Evolutionary conservation across 192 early-diverging fungal species (phyloP).

Genomic region (Podila epigama): DNA sequence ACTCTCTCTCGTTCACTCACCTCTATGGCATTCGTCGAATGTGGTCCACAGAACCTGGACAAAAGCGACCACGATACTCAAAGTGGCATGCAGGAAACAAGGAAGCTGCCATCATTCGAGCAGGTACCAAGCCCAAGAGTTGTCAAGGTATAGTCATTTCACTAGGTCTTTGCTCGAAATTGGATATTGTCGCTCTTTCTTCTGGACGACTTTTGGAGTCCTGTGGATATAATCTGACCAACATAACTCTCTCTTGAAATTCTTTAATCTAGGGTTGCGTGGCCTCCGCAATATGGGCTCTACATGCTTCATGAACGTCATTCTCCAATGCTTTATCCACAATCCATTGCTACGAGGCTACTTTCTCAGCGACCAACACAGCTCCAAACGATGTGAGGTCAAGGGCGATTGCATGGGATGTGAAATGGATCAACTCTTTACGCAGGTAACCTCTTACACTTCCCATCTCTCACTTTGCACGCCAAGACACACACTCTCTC

Average conservation of each 20-base stretch:
- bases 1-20: too few species aligned
- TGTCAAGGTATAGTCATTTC: conserved; percentile 57
- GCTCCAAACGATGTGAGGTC: conserved; percentile 64
- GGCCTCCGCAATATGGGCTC: conserved; percentile 92
- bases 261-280: conserved; percentile 66
- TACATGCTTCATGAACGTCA: conserved; percentile 96
- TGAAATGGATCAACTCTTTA: conserved; percentile 86
- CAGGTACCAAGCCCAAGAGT: conserved; percentile 45
- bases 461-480: neutral
- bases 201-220: too few species aligned
- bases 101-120: conserved; percentile 61
- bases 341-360: conserved; percentile 90
- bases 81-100: conserved; percentile 67
- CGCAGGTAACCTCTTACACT: conserved; percentile 60
- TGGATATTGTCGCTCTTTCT: conserved; percentile 39
- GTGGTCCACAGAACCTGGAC: conserved; percentile 59
- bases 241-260: conserved; percentile 30
- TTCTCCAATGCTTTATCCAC: conserved; percentile 90
- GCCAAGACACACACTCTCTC: neutral
- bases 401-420: conserved; percentile 88
- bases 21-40: too few species aligned
- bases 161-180: neutral
- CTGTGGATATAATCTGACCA: conserved; percentile 39
- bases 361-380: conserved; percentile 93
- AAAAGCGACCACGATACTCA: conserved; percentile 50